Base-by-base conservation (phyloP, 345 rosid genomes). In the Jatropha curcas region DNA sequence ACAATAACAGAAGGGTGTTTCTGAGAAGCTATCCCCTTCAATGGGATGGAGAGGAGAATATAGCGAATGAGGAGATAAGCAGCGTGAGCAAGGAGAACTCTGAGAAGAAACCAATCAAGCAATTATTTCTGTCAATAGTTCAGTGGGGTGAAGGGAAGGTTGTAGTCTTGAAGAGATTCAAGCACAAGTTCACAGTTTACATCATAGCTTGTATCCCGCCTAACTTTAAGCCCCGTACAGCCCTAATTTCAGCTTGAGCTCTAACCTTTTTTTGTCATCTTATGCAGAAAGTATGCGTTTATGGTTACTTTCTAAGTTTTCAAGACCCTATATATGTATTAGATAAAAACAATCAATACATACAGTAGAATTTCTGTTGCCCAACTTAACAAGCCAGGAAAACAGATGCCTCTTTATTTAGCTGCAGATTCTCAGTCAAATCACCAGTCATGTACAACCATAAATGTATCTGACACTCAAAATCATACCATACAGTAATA, bases 1-100 rank as follows among this genome's bases (percentile, higher is more conserved):
- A 79, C 74, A 75, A 64, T 33, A 74, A 64, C 72, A 79, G 83
- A 72, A 76, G 89, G 68, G 83, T 53, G 64, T 89, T 87, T 63
- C 71, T 89, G 73, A 78, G 86, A 76, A 89, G 90, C 77, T 89
- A 85, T 73, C 90, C 93, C 70, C 89, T 85, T 74, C 68, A 75
- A 33, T 74, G 73, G 84, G 83, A 60, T 59, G 76, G 70, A 33
- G 83, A 80, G 72, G 88, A 74, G 0, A 73, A 71, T 34, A 78
- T 19, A 52, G 50, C 66, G 27, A 58, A 72, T 0, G 69, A 82
- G 24, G 77, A 81, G 70, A 73, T 8, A 0, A 68, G 13, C 48
- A 55, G 45, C 25, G 65, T 58, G 56, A 57, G 41, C 37, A 48
- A 37, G 43, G 58, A 57, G 53, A 76, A 60, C 45, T 60, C 43